Evolutionary conservation across 2,329 filamentous ascomycete species (phyloP).

Genomic region (Pestalotiopsis sp.): DNA sequence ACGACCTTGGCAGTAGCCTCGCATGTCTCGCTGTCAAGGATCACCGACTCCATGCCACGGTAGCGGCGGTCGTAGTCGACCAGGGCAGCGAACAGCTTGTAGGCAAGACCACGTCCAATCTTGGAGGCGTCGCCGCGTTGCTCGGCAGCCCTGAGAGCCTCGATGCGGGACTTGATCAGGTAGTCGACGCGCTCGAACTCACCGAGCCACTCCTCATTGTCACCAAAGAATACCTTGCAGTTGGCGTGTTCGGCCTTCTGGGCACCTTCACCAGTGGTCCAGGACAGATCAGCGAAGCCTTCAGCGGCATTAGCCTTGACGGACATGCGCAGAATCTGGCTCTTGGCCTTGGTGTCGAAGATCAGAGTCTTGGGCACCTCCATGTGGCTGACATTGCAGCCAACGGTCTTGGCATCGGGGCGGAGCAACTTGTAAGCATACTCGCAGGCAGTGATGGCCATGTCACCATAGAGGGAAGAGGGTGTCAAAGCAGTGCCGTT

Average conservation of each 20-base stretch:
- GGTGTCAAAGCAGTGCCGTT: slow-evolving; percentile 68
- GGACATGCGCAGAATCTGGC: slow-evolving; percentile 61
- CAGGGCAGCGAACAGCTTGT: slow-evolving; percentile 65
- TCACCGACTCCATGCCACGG: slow-evolving; percentile 59
- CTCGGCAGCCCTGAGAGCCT: slow-evolving; percentile 60
- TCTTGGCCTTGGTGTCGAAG: slow-evolving; percentile 42
- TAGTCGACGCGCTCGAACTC: slow-evolving; percentile 70
- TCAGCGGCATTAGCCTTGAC: slow-evolving; percentile 58
- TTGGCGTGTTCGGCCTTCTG: slow-evolving; percentile 60
- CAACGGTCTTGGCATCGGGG: slow-evolving; percentile 55
- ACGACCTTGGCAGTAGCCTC: slow-evolving; percentile 53
- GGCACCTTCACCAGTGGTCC: slow-evolving; percentile 59
- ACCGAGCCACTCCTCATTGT: slow-evolving; percentile 58
- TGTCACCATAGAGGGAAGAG: slow-evolving; percentile 53
- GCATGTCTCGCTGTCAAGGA: slow-evolving; percentile 52
- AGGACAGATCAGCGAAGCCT: slow-evolving; percentile 56
- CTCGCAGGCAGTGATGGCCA: slow-evolving; percentile 59
- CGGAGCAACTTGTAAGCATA: slow-evolving; percentile 66
- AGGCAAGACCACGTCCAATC: slow-evolving; percentile 73
- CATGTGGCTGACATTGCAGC: slow-evolving; percentile 66
- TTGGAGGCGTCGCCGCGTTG: slow-evolving; percentile 68
- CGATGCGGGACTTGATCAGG: slow-evolving; percentile 64
- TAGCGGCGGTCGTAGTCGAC: slow-evolving; percentile 58
- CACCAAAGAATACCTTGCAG: slow-evolving; percentile 62
- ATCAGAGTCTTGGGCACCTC: slow-evolving; percentile 72